phyloP scores from a whole-genome alignment of 306 rosid species.

The Comarum palustre region DNA sequence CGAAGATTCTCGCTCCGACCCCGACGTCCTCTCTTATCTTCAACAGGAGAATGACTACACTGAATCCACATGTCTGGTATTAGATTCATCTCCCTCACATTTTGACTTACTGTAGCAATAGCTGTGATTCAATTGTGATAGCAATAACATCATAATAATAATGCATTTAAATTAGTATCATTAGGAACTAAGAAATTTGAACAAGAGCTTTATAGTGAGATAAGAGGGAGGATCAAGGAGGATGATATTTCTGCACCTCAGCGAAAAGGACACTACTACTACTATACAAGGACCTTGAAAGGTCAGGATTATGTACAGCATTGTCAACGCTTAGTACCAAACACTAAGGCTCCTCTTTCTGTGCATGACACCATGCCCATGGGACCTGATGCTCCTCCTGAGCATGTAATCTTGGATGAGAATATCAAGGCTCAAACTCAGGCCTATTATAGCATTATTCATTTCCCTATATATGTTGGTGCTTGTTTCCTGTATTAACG shows the following conservation, averaged over 20 bases:
- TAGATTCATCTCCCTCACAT: no score
- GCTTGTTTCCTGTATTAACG: neutral
- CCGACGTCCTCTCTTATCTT: slow-evolving; percentile 60
- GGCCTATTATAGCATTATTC: slow-evolving; percentile 42
- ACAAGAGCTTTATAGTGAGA: slow-evolving; percentile 66
- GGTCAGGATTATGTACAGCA: slow-evolving; percentile 80
- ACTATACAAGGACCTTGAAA: slow-evolving; percentile 54
- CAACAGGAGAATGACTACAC: slow-evolving; percentile 56
- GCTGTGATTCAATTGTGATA: no score
- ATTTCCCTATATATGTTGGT: neutral
- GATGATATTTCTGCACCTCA: slow-evolving; percentile 69
- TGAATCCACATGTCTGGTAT: slow-evolving; percentile 60
- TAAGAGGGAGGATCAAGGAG: slow-evolving; percentile 78
- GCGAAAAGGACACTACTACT: slow-evolving; percentile 65
- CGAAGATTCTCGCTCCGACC: slow-evolving; percentile 70
- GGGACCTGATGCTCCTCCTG: no score
- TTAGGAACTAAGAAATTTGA: slow-evolving; percentile 65
- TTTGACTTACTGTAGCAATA: neutral
- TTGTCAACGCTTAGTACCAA: slow-evolving; percentile 61
- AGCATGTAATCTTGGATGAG: no score
- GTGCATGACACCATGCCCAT: no score
- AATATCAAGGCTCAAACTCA: no score
- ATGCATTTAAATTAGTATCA: no score
- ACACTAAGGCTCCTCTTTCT: slow-evolving; percentile 40
- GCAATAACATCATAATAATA: no score